These are phyloP conservation scores for Colletotrichum incanum DNA, from an alignment of 2,329 filamentous ascomycete species.

Conservation along the genomic window DNA sequence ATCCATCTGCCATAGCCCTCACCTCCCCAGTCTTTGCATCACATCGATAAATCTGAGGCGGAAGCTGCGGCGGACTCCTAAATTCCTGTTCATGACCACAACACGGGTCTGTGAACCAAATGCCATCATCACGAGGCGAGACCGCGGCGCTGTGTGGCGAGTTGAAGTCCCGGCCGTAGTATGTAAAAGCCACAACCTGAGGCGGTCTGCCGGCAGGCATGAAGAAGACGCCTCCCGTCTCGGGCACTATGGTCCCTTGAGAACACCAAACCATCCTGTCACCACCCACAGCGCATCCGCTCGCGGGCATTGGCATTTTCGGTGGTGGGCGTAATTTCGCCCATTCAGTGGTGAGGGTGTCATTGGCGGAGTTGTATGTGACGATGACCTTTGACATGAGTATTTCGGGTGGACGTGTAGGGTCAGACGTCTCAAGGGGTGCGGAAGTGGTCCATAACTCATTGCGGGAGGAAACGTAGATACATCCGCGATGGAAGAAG, in stretches of 20 bases:
- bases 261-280: constrained; percentile 60
- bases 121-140: constrained; percentile 52
- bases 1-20: constrained; percentile 63
- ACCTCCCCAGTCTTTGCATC: constrained; percentile 57
- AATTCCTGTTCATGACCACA: constrained; percentile 63
- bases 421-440: constrained; percentile 56
- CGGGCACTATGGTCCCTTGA: constrained; percentile 52
- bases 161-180: constrained; percentile 63
- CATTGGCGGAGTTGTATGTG: constrained; percentile 46
- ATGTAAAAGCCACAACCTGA: constrained; percentile 57
- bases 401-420: constrained; percentile 58
- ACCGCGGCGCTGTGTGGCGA: constrained; percentile 60
- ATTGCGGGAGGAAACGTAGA: constrained; percentile 56
- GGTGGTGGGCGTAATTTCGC: constrained; percentile 59
- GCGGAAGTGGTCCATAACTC: constrained; percentile 64
- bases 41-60: constrained; percentile 65
- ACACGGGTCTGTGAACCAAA: constrained; percentile 67
- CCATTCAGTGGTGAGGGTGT: constrained; percentile 55
- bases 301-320: constrained; percentile 61
- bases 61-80: constrained; percentile 60
- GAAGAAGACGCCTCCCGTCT: constrained; percentile 41
- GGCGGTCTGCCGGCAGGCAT: constrained; percentile 47
- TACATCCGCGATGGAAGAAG: constrained; percentile 63
- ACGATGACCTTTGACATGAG: constrained; percentile 62
- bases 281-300: constrained; percentile 58